Evolutionary conservation across 2,329 filamentous ascomycete genomes (phyloP), one percentile per base, ranked within the genome.

Genomic region (Tolypocladium album): DNA sequence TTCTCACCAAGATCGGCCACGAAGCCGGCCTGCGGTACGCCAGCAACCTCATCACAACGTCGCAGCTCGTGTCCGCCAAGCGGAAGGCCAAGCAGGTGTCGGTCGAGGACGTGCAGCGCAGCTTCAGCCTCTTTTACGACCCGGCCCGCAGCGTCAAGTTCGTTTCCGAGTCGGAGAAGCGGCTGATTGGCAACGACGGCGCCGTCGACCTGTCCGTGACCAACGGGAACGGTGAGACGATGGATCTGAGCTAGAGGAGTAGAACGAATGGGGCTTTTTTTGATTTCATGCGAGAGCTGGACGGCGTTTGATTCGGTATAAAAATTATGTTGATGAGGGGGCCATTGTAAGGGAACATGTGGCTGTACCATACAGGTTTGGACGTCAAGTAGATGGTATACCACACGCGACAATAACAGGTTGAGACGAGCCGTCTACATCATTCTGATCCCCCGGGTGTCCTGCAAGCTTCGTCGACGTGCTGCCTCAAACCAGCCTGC

Each of bases 41-140:
- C n/a, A 95, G 91, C 78, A 97, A 99, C 72, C 86, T 99, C 60
- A 97, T 99, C 75, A 96, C 90, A 27, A 97, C 94, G 1, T 94
- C 91, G 6, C 89, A 96, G 73, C 83, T 99, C 53, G 82, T 97
- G 57, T 86, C 86, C 63, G 86, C 89, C 68, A 97, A 97, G 82
- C 85, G 92, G 65, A 88, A 87, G 69, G 88, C 88, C 20, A 90
- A 90, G 74, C 88, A 93, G 69, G 90, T 99, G 56, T 85, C 83
- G 60, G 83, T 96, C 61, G 86, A 90, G 60, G 94, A 99, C 70
- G 92, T 99, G 15, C 89, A 96, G 78, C 86, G 93, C 66, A 96
- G 91, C 76, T 99, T 93, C 80, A 83, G 88, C 70, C 83, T 99
- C 56, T 99, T 99, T 78, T 96, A 93, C 76, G 94, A 99, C 72